Percentiles rank a stretch among this genome's conserved stretches.
Evolutionary conservation across 1,139 yeast genomes (phyloP).

Genomic region (Debaryomyces coudertii): DNA sequence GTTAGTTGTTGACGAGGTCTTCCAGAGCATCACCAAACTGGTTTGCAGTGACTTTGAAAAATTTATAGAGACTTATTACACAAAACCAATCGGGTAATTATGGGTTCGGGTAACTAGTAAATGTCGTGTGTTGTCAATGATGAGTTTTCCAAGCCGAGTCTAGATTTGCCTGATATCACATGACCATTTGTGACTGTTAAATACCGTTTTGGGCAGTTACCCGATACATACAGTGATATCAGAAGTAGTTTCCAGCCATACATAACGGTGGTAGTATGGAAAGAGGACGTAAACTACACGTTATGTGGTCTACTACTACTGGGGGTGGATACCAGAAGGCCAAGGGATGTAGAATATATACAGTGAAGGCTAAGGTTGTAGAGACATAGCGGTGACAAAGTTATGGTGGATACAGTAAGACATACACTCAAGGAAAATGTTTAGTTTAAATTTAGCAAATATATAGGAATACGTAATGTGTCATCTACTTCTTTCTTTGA

Average conservation of each 20-base stretch:
- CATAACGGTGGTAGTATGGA: background rate
- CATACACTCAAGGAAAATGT: too few relatives aligned
- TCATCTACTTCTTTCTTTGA: slow-evolving; percentile 36
- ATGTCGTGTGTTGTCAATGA: slow-evolving; percentile 2
- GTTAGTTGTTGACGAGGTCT: slow-evolving; percentile 5
- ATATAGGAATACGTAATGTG: background rate
- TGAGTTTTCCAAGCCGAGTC: too few relatives aligned
- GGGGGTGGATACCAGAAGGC: background rate
- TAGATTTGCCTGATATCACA: background rate
- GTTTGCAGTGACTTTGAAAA: slow-evolving; percentile 4
- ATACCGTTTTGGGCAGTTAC: background rate
- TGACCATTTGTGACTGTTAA: background rate
- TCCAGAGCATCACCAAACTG: slow-evolving; percentile 9
- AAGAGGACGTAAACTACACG: background rate
- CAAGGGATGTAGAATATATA: background rate
- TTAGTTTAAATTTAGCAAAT: background rate
- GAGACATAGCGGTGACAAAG: background rate
- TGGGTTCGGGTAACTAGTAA: slow-evolving; percentile 3
- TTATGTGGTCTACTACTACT: background rate
- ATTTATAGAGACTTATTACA: slow-evolving; percentile 2
- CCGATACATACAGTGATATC: background rate
- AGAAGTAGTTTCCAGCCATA: background rate
- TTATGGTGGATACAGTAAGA: too few relatives aligned
- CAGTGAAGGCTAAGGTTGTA: background rate
- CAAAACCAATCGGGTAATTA: slow-evolving; percentile 6